Evolutionary conservation across 441 rosid species (phyloP).

Genomic region (Populus hybrid): DNA sequence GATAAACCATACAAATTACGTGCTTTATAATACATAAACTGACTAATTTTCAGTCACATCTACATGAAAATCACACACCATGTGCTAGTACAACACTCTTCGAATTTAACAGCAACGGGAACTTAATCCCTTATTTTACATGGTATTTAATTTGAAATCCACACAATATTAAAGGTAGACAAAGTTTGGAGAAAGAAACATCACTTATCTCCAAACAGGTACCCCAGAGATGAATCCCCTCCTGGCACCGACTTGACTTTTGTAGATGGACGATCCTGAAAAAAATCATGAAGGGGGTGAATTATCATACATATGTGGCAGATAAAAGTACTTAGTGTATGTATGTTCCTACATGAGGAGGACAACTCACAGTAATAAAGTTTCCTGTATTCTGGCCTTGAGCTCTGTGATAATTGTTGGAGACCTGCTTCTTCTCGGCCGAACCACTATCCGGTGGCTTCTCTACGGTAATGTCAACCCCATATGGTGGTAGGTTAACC

Average conservation of each 20-base stretch:
- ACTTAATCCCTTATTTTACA: background rate
- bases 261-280: slow-evolving; percentile 81
- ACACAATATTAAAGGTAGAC: background rate
- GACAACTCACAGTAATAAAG: slow-evolving; percentile 63
- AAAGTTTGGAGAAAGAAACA: background rate
- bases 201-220: slow-evolving; percentile 76
- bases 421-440: slow-evolving; percentile 27
- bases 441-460: slow-evolving; percentile 21
- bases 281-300: background rate
- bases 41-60: background rate
- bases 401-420: slow-evolving; percentile 66
- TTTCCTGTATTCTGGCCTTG: slow-evolving; percentile 74
- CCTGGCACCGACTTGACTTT: slow-evolving; percentile 83
- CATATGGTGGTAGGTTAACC: slow-evolving; percentile 63
- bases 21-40: background rate
- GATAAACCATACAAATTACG: background rate
- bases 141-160: background rate
- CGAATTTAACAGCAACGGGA: background rate
- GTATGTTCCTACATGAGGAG: background rate
- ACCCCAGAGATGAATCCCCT: slow-evolving; percentile 75
- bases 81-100: background rate
- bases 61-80: background rate
- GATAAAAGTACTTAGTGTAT: background rate
- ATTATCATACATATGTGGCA: background rate
- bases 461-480: slow-evolving; percentile 42